Evolutionary conservation across 1,284 basidiomycete species (phyloP).

Genomic region (Fistulinella cinereoalba): DNA sequence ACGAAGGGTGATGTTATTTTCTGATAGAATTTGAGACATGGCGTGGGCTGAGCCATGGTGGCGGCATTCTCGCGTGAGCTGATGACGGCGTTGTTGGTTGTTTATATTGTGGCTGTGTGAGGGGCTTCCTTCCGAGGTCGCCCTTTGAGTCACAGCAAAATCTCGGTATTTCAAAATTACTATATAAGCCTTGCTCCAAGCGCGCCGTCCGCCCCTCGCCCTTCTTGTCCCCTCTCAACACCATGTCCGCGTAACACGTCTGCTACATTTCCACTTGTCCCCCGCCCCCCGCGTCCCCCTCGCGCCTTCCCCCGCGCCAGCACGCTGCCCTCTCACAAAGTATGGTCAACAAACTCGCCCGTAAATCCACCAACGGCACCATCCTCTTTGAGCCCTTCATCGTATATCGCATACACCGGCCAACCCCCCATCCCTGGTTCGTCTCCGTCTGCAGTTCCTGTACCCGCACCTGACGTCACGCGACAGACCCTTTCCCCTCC

Average conservation of each 20-base stretch:
- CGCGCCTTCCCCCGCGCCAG: conserved; percentile 31
- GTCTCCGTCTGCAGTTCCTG: conserved; percentile 4
- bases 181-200: conserved; percentile 30
- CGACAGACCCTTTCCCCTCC: conserved; percentile 18
- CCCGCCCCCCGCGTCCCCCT: conserved; percentile 16
- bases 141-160: conserved; percentile 31
- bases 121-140: conserved; percentile 31
- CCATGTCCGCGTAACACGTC: conserved; percentile 43
- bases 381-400: conserved; percentile 81
- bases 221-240: conserved; percentile 27
- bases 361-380: conserved; percentile 77
- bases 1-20: conserved; percentile 51
- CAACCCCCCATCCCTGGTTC: conserved; percentile 30
- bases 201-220: conserved; percentile 6
- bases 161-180: conserved; percentile 33
- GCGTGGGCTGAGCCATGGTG: conserved; percentile 5
- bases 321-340: conserved; percentile 47
- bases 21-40: conserved; percentile 4
- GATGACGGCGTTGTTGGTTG: conserved; percentile 20
- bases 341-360: conserved; percentile 80
- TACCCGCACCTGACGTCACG: background rate
- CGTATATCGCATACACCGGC: conserved; percentile 78
- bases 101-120: conserved; percentile 31
- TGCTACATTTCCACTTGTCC: conserved; percentile 26
- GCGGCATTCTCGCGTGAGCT: conserved; percentile 26